phyloP scores from a whole-genome alignment of 305 asterid genomes.

The Fraxinus nigra region DNA sequence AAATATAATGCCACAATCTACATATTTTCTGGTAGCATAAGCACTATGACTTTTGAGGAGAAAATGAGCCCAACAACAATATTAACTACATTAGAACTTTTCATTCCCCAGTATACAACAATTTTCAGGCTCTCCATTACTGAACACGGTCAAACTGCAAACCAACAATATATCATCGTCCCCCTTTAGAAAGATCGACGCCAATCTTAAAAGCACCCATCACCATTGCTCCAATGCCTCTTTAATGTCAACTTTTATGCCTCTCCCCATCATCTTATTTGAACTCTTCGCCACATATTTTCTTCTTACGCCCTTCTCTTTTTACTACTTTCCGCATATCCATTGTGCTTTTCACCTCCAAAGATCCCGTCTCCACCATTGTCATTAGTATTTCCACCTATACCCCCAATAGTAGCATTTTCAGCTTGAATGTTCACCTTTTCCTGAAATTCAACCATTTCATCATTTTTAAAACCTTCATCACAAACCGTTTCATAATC shows the following conservation, averaged over 20 bases:
- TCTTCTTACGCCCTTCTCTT: constrained; percentile 27
- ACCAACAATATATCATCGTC: no score
- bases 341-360: background rate
- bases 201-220: background rate
- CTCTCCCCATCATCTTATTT: constrained; percentile 52
- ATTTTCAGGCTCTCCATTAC: no score
- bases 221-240: background rate
- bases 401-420: background rate
- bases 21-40: no score
- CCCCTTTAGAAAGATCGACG: background rate
- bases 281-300: constrained; percentile 34
- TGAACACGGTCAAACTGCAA: no score
- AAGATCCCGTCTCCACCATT: background rate
- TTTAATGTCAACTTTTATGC: constrained; percentile 20
- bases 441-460: constrained; percentile 6
- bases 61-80: no score
- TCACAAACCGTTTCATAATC: background rate
- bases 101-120: no score
- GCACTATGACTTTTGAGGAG: no score
- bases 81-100: no score
- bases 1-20: no score
- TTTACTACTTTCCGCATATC: background rate
- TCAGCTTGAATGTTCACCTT: background rate
- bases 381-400: background rate
- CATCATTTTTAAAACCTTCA: background rate